These are phyloP conservation scores for Grosmannia huntii DNA, from an alignment of 2,329 filamentous ascomycete species.

Conservation along the genomic window DNA sequence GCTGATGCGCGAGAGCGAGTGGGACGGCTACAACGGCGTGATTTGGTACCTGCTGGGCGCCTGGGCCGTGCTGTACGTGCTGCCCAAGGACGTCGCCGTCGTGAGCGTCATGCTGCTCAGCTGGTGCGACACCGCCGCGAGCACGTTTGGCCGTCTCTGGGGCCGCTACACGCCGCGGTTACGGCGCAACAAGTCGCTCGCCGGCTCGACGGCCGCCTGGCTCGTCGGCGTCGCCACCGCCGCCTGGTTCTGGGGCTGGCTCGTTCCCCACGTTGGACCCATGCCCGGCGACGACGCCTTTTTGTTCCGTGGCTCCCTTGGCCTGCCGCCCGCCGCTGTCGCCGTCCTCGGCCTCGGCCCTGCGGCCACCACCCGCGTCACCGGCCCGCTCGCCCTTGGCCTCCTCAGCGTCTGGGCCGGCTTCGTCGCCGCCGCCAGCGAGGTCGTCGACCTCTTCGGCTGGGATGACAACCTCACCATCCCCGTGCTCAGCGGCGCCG, in stretches of 20 bases:
- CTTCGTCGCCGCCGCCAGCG: conserved; percentile 76
- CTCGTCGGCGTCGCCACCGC: conserved; percentile 72
- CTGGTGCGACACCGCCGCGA: conserved; percentile 97
- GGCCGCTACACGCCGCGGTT: conserved; percentile 80
- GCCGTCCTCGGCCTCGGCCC: conserved; percentile 46
- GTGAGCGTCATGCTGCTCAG: conserved; percentile 82
- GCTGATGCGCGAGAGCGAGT: conserved; percentile 95
- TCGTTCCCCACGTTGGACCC: conserved; percentile 56
- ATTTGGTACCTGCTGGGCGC: conserved; percentile 92
- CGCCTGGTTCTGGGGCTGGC: conserved; percentile 74
- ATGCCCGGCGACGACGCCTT: conserved; percentile 61
- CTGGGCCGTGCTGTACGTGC: conserved; percentile 72
- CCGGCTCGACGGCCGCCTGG: conserved; percentile 77
- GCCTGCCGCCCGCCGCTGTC: conserved; percentile 48
- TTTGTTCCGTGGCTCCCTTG: conserved; percentile 68
- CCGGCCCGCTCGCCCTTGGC: conserved; percentile 60
- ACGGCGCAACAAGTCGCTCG: conserved; percentile 78
- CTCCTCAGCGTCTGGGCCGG: conserved; percentile 79
- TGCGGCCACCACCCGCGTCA: conserved; percentile 45
- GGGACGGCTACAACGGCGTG: conserved; percentile 87
- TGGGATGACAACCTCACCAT: conserved; percentile 98
- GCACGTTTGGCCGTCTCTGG: conserved; percentile 82
- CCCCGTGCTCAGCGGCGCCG: conserved; percentile 75
- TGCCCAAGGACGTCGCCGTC: conserved; percentile 86
- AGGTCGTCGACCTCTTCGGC: conserved; percentile 81